Evolutionary conservation across 2,329 filamentous ascomycete species (phyloP).

Genomic region (Pseudogymnoascus sp.): DNA sequence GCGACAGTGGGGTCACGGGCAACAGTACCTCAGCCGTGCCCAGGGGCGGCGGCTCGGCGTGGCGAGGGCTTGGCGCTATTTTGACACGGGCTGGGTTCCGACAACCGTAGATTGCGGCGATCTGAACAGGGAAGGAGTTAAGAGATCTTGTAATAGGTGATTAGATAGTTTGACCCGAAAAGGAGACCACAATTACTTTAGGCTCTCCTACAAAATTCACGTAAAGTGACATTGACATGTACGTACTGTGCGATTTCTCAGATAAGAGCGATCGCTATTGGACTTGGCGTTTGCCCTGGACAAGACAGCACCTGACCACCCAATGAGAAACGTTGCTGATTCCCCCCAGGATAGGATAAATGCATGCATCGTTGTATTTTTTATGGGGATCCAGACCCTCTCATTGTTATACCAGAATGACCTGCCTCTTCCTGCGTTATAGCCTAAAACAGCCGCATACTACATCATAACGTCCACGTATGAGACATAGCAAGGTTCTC

Average conservation of each 20-base stretch:
- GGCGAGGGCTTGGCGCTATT: background rate
- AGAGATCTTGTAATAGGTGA: background rate
- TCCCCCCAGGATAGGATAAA: background rate
- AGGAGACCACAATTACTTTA: background rate
- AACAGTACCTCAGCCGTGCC: background rate
- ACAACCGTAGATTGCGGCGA: background rate
- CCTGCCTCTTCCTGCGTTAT: background rate
- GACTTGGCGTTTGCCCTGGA: background rate
- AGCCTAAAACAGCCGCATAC: background rate
- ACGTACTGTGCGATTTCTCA: background rate
- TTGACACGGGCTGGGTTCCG: background rate
- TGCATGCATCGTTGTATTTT: background rate
- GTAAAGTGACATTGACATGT: background rate
- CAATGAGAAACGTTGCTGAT: background rate
- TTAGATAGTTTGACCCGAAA: background rate
- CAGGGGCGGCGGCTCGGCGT: background rate
- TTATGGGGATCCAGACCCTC: background rate
- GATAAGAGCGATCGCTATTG: background rate
- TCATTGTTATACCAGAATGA: background rate
- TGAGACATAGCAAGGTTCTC: background rate
- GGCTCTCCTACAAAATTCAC: background rate
- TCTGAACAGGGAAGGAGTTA: slow-evolving; percentile 1
- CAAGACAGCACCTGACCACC: background rate
- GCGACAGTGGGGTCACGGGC: background rate
- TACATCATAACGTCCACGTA: background rate